Base-by-base conservation (phyloP, 108 stramenopile genomes). In the Skeletonema costatum region DNA sequence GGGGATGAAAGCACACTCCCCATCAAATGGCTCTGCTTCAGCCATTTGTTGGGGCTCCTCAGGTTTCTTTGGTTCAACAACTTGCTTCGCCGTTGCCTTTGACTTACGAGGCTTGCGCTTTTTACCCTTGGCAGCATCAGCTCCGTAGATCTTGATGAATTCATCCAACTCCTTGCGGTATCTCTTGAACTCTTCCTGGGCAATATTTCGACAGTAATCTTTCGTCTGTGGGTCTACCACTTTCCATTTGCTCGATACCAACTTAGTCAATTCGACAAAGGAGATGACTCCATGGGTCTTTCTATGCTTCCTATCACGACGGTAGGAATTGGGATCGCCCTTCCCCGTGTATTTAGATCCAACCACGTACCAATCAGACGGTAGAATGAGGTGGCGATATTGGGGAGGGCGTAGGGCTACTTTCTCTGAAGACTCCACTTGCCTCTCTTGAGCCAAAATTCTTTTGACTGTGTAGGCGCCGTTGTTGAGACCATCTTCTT, bases 111-210 rank as follows among this genome's bases (percentile, higher is more conserved):
- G 59, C 63, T 51, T 44, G 48, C 63, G 63, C 67, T 61, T 59
- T 12, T 68, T 60, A 2, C 67, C 60, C 67, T 61, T 61, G 2
- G 56, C 59, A 25, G 30, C 59, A 21, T 56, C 53, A 10, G 19
- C 25, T 9, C 53, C 53, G 62, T 71, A 76, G 25, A 25, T 56
- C 53, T 29, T 56, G 53, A 56, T 56, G 53, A 56, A 56, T 25
- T 56, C 53, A 21, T 56, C 53, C 53, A 56, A 25, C 53, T 56
- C 53, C 53, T 56, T 56, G 7, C 25, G 53, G 25, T 56, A 56
- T 25, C 53, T 56, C 19, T 56, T 56, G 53, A 10, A 56, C 9
- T 56, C 53, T 25, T 6, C 53, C 53, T 56, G 53, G 53, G 53
- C 53, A 25, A 56, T 56, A n/a, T 56, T 56, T 56, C 53, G 53